Evolutionary conservation across 2,329 filamentous ascomycete species (phyloP).

Genomic region (Spiromastix sp.): DNA sequence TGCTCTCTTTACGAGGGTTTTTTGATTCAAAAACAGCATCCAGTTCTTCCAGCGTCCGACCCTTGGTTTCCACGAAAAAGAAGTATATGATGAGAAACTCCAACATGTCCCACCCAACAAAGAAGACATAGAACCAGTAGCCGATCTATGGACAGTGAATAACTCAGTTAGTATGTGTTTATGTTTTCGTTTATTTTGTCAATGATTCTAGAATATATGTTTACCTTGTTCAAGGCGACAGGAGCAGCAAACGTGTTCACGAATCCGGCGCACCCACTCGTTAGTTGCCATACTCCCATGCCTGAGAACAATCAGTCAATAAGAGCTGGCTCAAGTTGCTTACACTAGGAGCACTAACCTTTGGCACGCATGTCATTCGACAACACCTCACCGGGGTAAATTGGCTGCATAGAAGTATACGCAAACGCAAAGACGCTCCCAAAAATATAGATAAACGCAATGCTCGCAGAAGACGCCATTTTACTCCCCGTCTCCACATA

Average conservation of each 20-base stretch:
- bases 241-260: slow-evolving; percentile 5
- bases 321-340: too few species aligned
- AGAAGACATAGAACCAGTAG: slow-evolving; percentile 24
- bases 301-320: too few species aligned
- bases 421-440: slow-evolving; percentile 12
- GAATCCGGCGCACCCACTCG: slow-evolving; percentile 5
- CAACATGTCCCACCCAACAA: slow-evolving; percentile 19
- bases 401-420: slow-evolving; percentile 17
- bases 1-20: slow-evolving; percentile 11
- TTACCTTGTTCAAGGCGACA: slow-evolving; percentile 5
- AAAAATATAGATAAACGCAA: slow-evolving; percentile 10
- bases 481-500: slow-evolving; percentile 13
- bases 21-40: slow-evolving; percentile 32
- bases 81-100: slow-evolving; percentile 22
- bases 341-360: too few species aligned
- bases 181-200: too few species aligned
- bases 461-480: slow-evolving; percentile 7
- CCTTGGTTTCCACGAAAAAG: slow-evolving; percentile 25
- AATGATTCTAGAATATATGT: too few species aligned
- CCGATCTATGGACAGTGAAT: slow-evolving; percentile 8
- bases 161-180: not conserved
- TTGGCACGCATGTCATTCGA: slow-evolving; percentile 45
- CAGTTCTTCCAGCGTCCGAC: slow-evolving; percentile 20
- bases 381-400: slow-evolving; percentile 43
- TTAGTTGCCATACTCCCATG: slow-evolving; percentile 34